Base-by-base conservation (phyloP, 2,329 filamentous ascomycete species). In the Colletotrichum phormii region DNA sequence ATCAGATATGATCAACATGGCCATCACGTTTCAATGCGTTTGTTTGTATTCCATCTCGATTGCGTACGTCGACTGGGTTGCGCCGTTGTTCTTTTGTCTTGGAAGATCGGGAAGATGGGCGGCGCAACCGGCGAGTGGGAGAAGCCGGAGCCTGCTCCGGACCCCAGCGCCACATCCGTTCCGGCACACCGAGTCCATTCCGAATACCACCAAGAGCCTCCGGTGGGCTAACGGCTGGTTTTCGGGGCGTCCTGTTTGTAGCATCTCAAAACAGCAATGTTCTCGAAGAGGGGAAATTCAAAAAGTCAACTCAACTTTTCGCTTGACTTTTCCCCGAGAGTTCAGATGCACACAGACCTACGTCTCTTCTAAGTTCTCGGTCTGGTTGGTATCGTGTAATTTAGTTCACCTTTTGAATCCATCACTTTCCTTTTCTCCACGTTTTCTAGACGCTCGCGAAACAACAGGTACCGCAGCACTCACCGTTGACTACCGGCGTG, bases 1-100 rank as follows among this genome's bases (percentile, higher is more conserved):
- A 62, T 67, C 68, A 62, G 51, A 49, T 22, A 35, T 67, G 66
- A 62, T n/a, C 29, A 58, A 71, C 42, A 71, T 64, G 67, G 65
- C n/a, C 18, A 66, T 37, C 31, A 26, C 29, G 8, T 11, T 49
- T 12, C 29, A 12, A 62, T 64, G 66, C 49, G 13, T 18, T 61
- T n/a, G 55, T 42, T 24, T 62, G 64, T 29, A 42, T 46, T 54
- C 24, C 11, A 15, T 22, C 9, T 24, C 31, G 3, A 31, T 22
- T 1, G 18, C 37, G 18, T 18, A 62, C 46, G 29, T 31, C 11
- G 15, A 9, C 59, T 24, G 42, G 59, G 26, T 33, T n/a, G 35
- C 2, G n/a, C 42, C 42, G 42, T 22, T 49, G 18, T 49, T 18
- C 18, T 49, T 5, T 22, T 18, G 29, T n/a, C 4, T n/a, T 22